Conservation (phyloP, 1,284 basidiomycete species). For the Tylopilus orsonianus region DNA sequence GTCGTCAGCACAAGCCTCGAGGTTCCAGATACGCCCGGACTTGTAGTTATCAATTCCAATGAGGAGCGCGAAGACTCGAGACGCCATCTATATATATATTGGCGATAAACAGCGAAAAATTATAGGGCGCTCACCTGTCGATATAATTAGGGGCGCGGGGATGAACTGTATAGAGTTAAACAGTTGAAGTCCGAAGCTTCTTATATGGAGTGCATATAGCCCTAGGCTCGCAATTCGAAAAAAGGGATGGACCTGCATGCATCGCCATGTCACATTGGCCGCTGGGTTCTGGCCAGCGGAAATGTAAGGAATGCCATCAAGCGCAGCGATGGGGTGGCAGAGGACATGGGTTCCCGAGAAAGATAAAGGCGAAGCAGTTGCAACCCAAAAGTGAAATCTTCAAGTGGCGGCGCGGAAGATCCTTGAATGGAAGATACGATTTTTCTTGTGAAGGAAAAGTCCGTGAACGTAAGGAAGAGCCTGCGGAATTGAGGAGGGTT, state of each 20-base stretch:
- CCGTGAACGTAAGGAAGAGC: slow-evolving; percentile 4
- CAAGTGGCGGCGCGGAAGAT: slow-evolving; percentile 2
- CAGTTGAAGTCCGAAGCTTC: slow-evolving; percentile 4
- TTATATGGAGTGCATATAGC: slow-evolving; percentile 25
- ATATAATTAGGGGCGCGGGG: neutral
- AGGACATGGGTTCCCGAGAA: slow-evolving; percentile 1
- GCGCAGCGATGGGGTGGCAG: slow-evolving; percentile 14
- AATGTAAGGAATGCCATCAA: slow-evolving; percentile 23
- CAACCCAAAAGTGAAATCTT: neutral
- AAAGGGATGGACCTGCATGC: slow-evolving; percentile 1
- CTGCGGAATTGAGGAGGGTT: slow-evolving; percentile 6
- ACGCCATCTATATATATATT: slow-evolving; percentile 37
- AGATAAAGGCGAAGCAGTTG: slow-evolving; percentile 6
- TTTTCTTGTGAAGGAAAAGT: neutral
- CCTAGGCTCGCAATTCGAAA: slow-evolving; percentile 6
- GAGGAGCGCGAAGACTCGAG: slow-evolving; percentile 58
- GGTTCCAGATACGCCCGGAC: slow-evolving; percentile 61
- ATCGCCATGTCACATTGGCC: slow-evolving; percentile 6
- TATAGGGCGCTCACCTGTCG: slow-evolving; percentile 10
- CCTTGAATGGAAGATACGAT: neutral
- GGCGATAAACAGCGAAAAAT: slow-evolving; percentile 3
- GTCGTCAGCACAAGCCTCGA: slow-evolving; percentile 61
- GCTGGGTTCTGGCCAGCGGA: slow-evolving; percentile 18
- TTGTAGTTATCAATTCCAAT: slow-evolving; percentile 67
- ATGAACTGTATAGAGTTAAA: slow-evolving; percentile 11